Percentiles rank a stretch among this genome's conserved stretches.
Conservation (phyloP, 2,329 filamentous ascomycete genomes). For the Sporothrix pseudoabietina region DNA sequence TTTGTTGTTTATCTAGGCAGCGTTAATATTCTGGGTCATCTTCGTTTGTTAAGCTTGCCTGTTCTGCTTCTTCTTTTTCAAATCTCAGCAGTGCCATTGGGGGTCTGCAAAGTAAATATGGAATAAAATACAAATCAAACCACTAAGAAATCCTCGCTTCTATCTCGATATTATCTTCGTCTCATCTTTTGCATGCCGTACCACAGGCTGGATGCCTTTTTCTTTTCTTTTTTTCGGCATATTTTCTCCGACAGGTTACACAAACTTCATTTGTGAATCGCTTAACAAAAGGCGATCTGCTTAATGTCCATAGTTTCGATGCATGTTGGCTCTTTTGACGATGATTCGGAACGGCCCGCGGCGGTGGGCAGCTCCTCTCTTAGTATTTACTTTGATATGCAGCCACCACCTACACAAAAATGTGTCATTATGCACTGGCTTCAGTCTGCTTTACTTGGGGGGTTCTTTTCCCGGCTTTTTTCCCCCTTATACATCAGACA, state of each 20-base stretch:
- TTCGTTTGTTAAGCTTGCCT: background rate
- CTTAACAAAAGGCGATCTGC: constrained; percentile 20
- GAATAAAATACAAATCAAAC: background rate
- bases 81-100: constrained; percentile 3
- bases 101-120: background rate
- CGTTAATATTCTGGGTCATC: background rate
- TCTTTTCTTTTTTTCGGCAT: no score
- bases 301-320: background rate
- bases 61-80: background rate
- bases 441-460: no score
- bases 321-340: background rate
- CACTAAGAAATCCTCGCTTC: background rate
- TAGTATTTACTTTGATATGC: background rate
- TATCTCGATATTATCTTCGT: background rate
- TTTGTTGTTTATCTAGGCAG: background rate
- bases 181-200: background rate
- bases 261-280: background rate
- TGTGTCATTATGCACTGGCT: no score
- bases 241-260: background rate
- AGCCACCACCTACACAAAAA: no score
- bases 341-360: background rate
- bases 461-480: no score
- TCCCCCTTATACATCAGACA: no score
- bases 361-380: background rate
- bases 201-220: background rate